Base-by-base conservation (phyloP, 805 yeast species). In the Lipomyces spencermartinsiae region DNA sequence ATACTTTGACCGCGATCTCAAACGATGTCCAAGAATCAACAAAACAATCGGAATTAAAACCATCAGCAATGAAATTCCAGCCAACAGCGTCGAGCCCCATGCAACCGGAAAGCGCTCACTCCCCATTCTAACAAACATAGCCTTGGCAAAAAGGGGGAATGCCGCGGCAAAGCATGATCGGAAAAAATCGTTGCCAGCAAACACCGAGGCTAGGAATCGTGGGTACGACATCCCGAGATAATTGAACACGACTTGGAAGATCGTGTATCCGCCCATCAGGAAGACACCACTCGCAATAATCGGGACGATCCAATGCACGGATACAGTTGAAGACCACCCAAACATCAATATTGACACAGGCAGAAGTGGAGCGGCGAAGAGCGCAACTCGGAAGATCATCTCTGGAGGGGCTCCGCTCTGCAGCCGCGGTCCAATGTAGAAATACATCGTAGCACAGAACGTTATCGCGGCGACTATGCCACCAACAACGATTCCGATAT, bases 121-220 rank as follows among this genome's bases (percentile, higher is more conserved):
- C 84, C 75, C 76, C 53, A 78, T 67, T 5, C 71, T 83, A 64
- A 80, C 78, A 75, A 83, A 90, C 85, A 90, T 82, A 39, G 85
- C 84, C 51, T 81, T 74, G 5, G 90, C 89, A 76, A 90, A 89
- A 61, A 90, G 80, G 53, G 91, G 90, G 80, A 87, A 87, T 2
- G 83, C 85, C 69, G 86, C 86, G 1, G 88, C 90, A 71, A 84
- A 82, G 1, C 77, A 77, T 6, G 86, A 80, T 64, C 90, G 82
- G 68, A 82, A 80, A 33, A 87, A 77, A 51, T 80, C 84, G 73
- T 86, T 86, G 53, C 87, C 85, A 3, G 90, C 89, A 76, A 84
- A 86, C 1, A 84, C 89, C 0, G 89, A 85, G 1, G 89, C 89
- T 69, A 85, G 71, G 74, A 81, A 83, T 63, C 83, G 77, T 37